Evolutionary conservation across 1,284 basidiomycete species (phyloP).

Genomic region (Rhodotorula sp.): DNA sequence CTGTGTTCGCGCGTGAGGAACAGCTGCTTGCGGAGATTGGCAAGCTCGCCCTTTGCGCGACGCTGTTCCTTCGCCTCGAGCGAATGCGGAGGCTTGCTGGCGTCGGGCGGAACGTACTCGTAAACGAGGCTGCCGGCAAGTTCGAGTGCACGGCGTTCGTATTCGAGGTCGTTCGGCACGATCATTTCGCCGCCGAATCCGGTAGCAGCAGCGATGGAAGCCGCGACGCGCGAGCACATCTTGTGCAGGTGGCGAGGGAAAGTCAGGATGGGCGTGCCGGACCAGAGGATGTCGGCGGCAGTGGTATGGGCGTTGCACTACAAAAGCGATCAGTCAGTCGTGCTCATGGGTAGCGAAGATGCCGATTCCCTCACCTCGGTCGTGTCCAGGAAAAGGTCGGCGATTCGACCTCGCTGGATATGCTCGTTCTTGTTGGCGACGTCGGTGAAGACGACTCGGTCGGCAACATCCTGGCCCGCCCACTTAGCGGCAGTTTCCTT

Average conservation of each 20-base stretch:
- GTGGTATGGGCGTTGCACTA: slow-evolving; percentile 65
- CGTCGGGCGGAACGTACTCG: slow-evolving; percentile 40
- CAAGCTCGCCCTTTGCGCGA: slow-evolving; percentile 50
- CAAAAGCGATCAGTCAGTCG: background rate
- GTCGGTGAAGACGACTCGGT: slow-evolving; percentile 60
- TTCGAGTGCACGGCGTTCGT: slow-evolving; percentile 58
- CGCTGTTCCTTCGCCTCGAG: slow-evolving; percentile 19
- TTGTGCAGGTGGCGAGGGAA: slow-evolving; percentile 60
- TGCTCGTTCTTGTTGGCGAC: slow-evolving; percentile 60
- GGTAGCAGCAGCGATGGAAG: slow-evolving; percentile 60
- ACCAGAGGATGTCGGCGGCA: slow-evolving; percentile 63
- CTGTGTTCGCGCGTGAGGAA: slow-evolving; percentile 56
- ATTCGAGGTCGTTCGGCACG: slow-evolving; percentile 55
- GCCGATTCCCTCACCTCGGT: slow-evolving; percentile 53
- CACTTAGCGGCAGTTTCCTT: slow-evolving; percentile 56
- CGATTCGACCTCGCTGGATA: slow-evolving; percentile 58
- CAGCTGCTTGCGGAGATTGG: slow-evolving; percentile 54
- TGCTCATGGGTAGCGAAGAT: background rate
- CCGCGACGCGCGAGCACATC: slow-evolving; percentile 63
- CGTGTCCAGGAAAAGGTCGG: slow-evolving; percentile 64
- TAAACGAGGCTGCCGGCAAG: slow-evolving; percentile 54
- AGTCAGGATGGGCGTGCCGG: slow-evolving; percentile 62
- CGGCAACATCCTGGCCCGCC: slow-evolving; percentile 59
- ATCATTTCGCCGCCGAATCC: slow-evolving; percentile 61
- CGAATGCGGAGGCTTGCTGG: slow-evolving; percentile 40